phyloP scores from a whole-genome alignment of 1,284 basidiomycete species.

The Leccinum pachyderme region DNA sequence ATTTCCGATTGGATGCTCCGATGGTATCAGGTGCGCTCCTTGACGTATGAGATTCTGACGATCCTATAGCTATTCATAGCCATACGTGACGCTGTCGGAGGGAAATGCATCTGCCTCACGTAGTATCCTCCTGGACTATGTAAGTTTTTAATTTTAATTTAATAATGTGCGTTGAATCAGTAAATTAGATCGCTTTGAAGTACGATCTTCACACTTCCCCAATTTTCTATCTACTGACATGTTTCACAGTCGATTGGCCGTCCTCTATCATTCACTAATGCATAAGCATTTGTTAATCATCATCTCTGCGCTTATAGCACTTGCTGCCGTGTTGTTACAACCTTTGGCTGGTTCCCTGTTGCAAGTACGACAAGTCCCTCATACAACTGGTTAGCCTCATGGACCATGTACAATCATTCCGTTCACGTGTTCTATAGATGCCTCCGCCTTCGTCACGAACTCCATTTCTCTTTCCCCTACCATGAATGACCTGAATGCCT shows the following conservation, averaged over 20 bases:
- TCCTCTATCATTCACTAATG: slow-evolving; percentile 41
- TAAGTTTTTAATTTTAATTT: slow-evolving; percentile 30
- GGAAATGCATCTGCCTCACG: slow-evolving; percentile 53
- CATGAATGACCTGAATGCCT: slow-evolving; percentile 46
- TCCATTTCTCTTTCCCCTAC: slow-evolving; percentile 44
- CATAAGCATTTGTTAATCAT: slow-evolving; percentile 53
- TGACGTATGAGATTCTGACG: slow-evolving; percentile 6
- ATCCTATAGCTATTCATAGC: slow-evolving; percentile 35
- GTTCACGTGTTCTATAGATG: slow-evolving; percentile 29
- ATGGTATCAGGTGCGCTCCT: slow-evolving; percentile 45
- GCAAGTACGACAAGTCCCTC: slow-evolving; percentile 42
- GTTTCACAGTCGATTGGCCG: slow-evolving; percentile 33
- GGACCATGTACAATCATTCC: not conserved
- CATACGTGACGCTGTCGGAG: slow-evolving; percentile 52
- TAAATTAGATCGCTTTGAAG: slow-evolving; percentile 44
- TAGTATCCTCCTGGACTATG: slow-evolving; percentile 61
- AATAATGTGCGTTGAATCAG: not conserved
- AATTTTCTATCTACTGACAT: slow-evolving; percentile 7
- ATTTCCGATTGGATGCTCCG: slow-evolving; percentile 48
- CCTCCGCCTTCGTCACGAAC: slow-evolving; percentile 39
- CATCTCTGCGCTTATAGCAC: slow-evolving; percentile 45
- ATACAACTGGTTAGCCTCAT: slow-evolving; percentile 35
- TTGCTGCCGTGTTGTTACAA: slow-evolving; percentile 45
- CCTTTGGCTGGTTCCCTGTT: slow-evolving; percentile 59
- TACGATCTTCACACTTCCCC: slow-evolving; percentile 19